Evolutionary conservation across 2,329 filamentous ascomycete genomes (phyloP), one percentile per base, ranked within the genome.

Genomic region (Gnomoniopsis smithogilvyi): DNA sequence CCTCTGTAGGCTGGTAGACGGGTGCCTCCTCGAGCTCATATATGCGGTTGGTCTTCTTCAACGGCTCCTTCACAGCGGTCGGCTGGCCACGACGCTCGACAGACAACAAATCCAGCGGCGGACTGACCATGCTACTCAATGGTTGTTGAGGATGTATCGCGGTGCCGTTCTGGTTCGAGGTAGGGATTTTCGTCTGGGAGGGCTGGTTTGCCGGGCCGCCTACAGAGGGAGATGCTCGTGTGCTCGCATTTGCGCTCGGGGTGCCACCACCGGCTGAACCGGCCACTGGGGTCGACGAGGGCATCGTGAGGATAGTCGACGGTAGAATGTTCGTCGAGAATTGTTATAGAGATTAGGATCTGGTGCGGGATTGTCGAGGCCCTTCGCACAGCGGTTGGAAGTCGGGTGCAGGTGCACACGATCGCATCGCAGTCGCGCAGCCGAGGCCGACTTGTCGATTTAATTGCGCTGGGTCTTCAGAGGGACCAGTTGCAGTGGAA

Each of bases 61-160:
- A 80, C 6, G 87, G 83, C 70, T 96, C 91, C 68, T 89, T 86
- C 66, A 86, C 86, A 54, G 89, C 86, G 33, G 85, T 91, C 24
- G 91, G 85, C 67, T 95, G 90, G 54, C 92, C 93, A 73, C 92
- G 88, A 69, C 94, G 89, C 78, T 98, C 95, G 62, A 99, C 95
- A 1, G 92, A 96, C 53, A 86, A 86, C 66, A 98, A 78, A 68
- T 98, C 93, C 62, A 99, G 79, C 50, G 92, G 85, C 60, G 77
- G 62, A 65, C 81, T 85, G 45, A 74, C 75, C 76, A 86, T 77
- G 34, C 81, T 78, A 67, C 83, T 86, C 43, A 86, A 75, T 14
- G 81, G 79, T 45, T 74, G 71, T 52, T 79, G 79, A 3, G 78
- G 72, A 60, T 82, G 83, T 36, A 76, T 66, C 11, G 80, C 76